phyloP scores from a whole-genome alignment of 2,329 filamentous ascomycete genomes.

The Thelonectria blattea region DNA sequence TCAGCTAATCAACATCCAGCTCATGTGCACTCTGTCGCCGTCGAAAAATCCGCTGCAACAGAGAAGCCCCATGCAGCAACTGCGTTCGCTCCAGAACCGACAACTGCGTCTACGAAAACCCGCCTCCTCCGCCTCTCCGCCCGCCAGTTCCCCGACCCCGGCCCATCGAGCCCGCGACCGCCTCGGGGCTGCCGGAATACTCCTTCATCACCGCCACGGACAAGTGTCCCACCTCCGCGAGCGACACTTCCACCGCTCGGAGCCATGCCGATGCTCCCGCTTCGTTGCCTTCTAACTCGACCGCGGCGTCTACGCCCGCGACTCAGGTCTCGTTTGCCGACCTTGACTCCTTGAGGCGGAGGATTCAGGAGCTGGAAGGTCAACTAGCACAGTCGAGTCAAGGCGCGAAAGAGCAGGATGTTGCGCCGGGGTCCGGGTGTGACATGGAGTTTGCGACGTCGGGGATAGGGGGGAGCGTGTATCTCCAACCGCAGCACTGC shows the following conservation, averaged over 20 bases:
- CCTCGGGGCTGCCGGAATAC: rapidly evolving
- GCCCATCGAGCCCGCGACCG: not conserved
- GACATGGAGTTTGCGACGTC: conserved; percentile 47
- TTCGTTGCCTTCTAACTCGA: not conserved
- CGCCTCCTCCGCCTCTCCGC: not conserved
- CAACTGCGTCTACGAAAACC: conserved; percentile 44
- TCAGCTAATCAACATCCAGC: conserved; percentile 28
- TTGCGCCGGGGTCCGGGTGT: conserved; percentile 11
- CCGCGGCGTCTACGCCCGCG: conserved; percentile 13
- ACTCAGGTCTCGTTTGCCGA: conserved; percentile 23
- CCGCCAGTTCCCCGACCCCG: not conserved
- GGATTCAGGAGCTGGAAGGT: conserved; percentile 24
- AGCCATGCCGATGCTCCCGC: not conserved
- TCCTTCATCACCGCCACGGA: not conserved
- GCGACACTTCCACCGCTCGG: not conserved
- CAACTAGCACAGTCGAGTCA: conserved; percentile 10
- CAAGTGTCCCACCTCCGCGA: not conserved
- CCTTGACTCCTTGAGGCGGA: conserved; percentile 21
- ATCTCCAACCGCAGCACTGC: conserved; percentile 42
- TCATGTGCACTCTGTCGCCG: conserved; percentile 50
- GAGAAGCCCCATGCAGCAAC: conserved; percentile 49
- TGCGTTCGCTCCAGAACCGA: conserved; percentile 47
- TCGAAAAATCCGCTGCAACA: conserved; percentile 54
- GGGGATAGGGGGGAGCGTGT: conserved; percentile 50
- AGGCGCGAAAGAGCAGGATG: not conserved